Evolutionary conservation across 2,329 filamentous ascomycete species (phyloP).

Genomic region (Aspergillus ustus): DNA sequence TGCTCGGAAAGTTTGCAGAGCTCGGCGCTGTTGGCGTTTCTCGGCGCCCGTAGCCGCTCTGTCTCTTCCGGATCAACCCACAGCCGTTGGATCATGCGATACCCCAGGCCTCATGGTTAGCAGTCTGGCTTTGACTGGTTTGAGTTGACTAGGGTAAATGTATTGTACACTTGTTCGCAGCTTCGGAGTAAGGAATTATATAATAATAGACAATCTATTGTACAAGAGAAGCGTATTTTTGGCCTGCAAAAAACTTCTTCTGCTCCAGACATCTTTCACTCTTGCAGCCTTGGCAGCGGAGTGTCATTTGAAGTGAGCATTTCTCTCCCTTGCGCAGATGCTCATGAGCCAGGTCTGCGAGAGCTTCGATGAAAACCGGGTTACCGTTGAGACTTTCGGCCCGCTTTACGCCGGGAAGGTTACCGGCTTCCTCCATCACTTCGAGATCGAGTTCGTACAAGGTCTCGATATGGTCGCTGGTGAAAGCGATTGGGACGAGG

Average conservation of each 20-base stretch:
- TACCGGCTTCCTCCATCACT: constrained; percentile 76
- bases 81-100: constrained; percentile 2
- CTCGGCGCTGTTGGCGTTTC: constrained; percentile 18
- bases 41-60: constrained; percentile 18
- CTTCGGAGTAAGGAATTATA: neutral
- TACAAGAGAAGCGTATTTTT: constrained; percentile 40
- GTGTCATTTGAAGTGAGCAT: constrained; percentile 84
- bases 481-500: constrained; percentile 94
- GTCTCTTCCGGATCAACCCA: constrained; percentile 20
- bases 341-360: constrained; percentile 82
- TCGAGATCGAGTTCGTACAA: constrained; percentile 92
- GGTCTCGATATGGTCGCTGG: constrained; percentile 98
- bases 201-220: constrained; percentile 24
- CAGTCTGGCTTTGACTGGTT: neutral
- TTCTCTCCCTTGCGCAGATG: constrained; percentile 73
- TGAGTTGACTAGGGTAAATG: neutral
- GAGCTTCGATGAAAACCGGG: constrained; percentile 83
- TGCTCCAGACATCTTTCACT: constrained; percentile 81
- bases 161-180: neutral
- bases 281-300: constrained; percentile 91
- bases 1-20: constrained; percentile 26
- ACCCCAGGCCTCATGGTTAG: neutral
- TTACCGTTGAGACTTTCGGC: constrained; percentile 91
- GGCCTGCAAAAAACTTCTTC: constrained; percentile 67
- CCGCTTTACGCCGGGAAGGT: constrained; percentile 82